Percentiles rank a stretch among this genome's conserved stretches.
Conservation (phyloP, 2,329 filamentous ascomycete genomes). For the Madurella fahalii region DNA sequence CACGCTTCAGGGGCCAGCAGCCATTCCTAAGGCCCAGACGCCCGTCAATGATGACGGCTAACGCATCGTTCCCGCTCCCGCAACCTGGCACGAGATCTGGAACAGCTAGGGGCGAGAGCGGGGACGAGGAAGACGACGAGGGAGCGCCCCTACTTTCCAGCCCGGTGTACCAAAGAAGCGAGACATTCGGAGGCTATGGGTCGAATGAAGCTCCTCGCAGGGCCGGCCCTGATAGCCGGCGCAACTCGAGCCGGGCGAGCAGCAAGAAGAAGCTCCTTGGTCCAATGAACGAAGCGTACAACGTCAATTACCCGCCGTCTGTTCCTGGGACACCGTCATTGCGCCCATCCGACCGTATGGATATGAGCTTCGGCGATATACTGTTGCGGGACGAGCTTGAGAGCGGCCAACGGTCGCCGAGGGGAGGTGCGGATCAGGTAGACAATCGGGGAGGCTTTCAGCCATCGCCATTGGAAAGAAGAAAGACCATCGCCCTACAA, state of each 20-base stretch:
- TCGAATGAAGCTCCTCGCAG: constrained; percentile 37
- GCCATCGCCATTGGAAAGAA: constrained; percentile 40
- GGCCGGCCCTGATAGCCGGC: constrained; percentile 36
- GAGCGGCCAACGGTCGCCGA: constrained; percentile 26
- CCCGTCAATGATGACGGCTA: constrained; percentile 43
- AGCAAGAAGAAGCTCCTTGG: constrained; percentile 36
- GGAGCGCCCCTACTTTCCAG: constrained; percentile 51
- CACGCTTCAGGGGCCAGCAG: constrained; percentile 49
- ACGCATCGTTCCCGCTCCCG: constrained; percentile 33
- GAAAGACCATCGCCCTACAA: constrained; percentile 57
- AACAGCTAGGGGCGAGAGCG: constrained; percentile 33
- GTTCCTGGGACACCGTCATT: constrained; percentile 59
- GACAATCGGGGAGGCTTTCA: constrained; percentile 29
- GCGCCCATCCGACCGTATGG: constrained; percentile 44
- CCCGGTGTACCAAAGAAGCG: constrained; percentile 35
- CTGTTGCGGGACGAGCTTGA: constrained; percentile 66
- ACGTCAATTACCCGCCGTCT: constrained; percentile 66
- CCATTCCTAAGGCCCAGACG: constrained; percentile 60
- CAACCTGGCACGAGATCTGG: constrained; percentile 34
- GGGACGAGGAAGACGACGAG: constrained; percentile 53
- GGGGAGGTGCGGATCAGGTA: constrained; percentile 13
- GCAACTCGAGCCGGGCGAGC: constrained; percentile 51
- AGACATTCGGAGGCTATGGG: constrained; percentile 39
- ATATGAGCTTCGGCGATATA: constrained; percentile 62
- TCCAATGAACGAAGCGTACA: constrained; percentile 44